Evolutionary conservation across 495 filamentous ascomycete genomes (phyloP), one percentile per base, ranked within the genome.

Genomic region (Penicillium lagena): DNA sequence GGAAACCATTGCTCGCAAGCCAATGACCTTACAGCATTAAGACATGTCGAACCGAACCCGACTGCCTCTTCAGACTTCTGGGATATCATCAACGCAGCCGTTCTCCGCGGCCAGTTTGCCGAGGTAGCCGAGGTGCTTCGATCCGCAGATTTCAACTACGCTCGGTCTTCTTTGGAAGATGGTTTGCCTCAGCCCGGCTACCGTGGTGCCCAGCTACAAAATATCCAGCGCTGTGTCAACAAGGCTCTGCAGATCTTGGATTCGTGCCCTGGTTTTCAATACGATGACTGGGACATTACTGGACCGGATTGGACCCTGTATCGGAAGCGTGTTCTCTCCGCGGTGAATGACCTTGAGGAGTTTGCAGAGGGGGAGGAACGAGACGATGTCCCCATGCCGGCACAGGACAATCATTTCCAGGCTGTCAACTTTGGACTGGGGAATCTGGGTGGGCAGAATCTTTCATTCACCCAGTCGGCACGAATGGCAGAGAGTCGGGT

Each of bases 401-500:
- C 47, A 9, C 60, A 56, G 7, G 59, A 70, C 4, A 70, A 64
- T 13, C 54, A 58, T 3, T 74, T 76, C 49, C 66, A 73, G 49
- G 68, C 75, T 1, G 60, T 73, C 29, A 75, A 78, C 37, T 83
- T 83, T 51, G 77, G 73, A n/a, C 51, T 77, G 28, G 62, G 59
- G 2, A 64, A 59, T 44, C 43, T 57, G 22, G 22, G 22, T 34
- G 59, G 46, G 11, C 60, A 65, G 35, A 63, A 60, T 7, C 42
- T 62, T 14, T 71, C 71, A 7, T 72, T 83, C 42, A 77, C 75
- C 13, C 76, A 80, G 43, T 76, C 84, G 27, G 82, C 83, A 38
- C 77, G 85, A 32, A 82, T 81, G 63, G 89, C 87, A 0, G 84
- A 86, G 61, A 90, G 86, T 55, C 79, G 78, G 43, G 82, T 96